These are phyloP conservation scores for Sporothrix euskadiensis DNA, from an alignment of 2,329 filamentous ascomycete species.

Conservation along the genomic window DNA sequence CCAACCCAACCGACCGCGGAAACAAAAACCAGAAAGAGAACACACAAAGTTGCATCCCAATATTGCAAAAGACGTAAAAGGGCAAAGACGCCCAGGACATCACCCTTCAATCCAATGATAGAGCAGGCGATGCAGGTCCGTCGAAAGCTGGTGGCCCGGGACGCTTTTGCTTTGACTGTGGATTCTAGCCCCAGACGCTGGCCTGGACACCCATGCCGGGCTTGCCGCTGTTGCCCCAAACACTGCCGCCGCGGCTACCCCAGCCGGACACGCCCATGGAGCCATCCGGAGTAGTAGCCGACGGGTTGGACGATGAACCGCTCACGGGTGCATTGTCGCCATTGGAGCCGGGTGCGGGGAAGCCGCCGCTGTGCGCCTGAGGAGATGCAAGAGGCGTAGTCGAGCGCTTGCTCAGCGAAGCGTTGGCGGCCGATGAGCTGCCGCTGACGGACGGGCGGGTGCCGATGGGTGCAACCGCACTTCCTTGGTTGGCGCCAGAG, in stretches of 20 bases:
- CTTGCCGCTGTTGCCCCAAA: constrained; percentile 82
- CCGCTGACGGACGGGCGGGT: constrained; percentile 70
- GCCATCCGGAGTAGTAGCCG: constrained; percentile 48
- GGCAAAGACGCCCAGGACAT: background rate
- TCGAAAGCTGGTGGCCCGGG: background rate
- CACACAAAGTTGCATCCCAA: background rate
- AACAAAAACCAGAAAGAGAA: background rate
- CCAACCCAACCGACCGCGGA: background rate
- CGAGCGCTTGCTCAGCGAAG: constrained; percentile 72
- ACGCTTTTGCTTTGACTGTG: background rate
- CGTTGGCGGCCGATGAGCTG: constrained; percentile 34
- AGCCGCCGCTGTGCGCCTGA: constrained; percentile 73
- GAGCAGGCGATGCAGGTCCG: background rate
- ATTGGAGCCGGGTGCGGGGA: constrained; percentile 51
- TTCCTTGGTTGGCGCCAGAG: constrained; percentile 45
- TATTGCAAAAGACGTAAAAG: background rate
- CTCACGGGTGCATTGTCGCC: constrained; percentile 45
- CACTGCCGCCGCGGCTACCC: constrained; percentile 71
- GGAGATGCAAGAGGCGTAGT: constrained; percentile 93
- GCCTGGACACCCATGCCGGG: constrained; percentile 82
- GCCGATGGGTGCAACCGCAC: constrained; percentile 85
- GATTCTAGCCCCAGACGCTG: constrained; percentile 81
- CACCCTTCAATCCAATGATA: background rate
- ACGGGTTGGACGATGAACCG: constrained; percentile 55
- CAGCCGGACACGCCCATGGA: constrained; percentile 57